Evolutionary conservation across 2,329 filamentous ascomycete species (phyloP), one percentile per base, ranked within the genome.

Genomic region (Arthroderma uncinatum): DNA sequence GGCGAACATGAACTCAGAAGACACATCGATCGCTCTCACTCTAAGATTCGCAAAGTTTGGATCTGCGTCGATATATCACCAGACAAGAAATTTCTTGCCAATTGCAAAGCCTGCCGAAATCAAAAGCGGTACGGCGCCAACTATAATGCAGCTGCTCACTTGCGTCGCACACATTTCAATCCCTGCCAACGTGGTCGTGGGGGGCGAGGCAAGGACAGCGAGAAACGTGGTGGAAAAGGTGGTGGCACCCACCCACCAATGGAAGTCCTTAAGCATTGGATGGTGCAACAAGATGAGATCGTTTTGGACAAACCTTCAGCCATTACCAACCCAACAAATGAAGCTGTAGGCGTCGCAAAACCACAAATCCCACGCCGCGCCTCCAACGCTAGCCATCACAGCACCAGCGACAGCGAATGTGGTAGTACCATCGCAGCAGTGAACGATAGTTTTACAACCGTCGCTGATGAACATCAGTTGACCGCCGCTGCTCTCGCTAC

Each of bases 141-240:
- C 73, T 96, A 97, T 74, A 97, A 97, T 65, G 92, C 91, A 0
- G 90, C 90, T 0, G 92, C 90, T 0, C 92, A 97, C 68, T 79
- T 97, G 7, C 82, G 91, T 42, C 84, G 92, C 53, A 86, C 86
- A 0, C 92, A 97, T 69, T 97, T 96, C 77, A 87, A 86, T 67
- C 85, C 81, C 1, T 78, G 80, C 63, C 80, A 81, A 67, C 75
- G 73, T 21, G 74, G 73, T 19, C 69, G 74, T n/a, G 73, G 79
- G 21, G 81, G 80, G 7, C 73, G 80, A 53, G 77, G 78, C 50
- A 81, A 81, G 66, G 78, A 79, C 58, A 79, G 79, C 60, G 79
- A 83, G 69, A 78, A 79, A 63, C 74, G 81, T 52, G 81, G 81
- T 53, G 82, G 81, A 23, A 83, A 82, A 62, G 81, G 80, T 8